Conservation (phyloP, 805 yeast species). For the Sungouiella blattae region DNA sequence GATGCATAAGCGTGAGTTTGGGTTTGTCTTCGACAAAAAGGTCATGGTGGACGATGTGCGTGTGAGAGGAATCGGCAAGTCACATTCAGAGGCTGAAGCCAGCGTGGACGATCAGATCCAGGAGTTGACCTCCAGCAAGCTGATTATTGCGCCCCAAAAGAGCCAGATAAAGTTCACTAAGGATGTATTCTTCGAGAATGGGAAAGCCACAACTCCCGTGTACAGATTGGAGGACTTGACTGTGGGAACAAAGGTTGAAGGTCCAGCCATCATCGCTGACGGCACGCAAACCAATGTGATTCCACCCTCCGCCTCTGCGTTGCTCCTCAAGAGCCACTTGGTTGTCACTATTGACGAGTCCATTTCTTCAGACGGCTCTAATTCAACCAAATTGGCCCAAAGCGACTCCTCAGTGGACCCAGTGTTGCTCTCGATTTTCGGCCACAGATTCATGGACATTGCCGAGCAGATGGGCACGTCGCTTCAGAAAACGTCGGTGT, state of each 20-base stretch:
- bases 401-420: conserved; percentile 11
- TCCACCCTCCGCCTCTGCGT: conserved; percentile 13
- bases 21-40: conserved; percentile 14
- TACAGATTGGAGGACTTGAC: conserved; percentile 11
- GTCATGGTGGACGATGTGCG: conserved; percentile 20
- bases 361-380: neutral
- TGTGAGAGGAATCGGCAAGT: conserved; percentile 16
- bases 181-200: conserved; percentile 10
- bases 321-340: conserved; percentile 15
- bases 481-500: conserved; percentile 43
- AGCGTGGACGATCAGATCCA: conserved; percentile 13
- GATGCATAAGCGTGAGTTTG: conserved; percentile 16
- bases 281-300: conserved; percentile 17
- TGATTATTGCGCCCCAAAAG: conserved; percentile 1
- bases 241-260: conserved; percentile 10
- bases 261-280: conserved; percentile 18
- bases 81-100: conserved; percentile 6
- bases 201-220: conserved; percentile 9
- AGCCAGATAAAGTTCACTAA: conserved; percentile 7
- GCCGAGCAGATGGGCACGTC: conserved; percentile 43
- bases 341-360: conserved; percentile 8
- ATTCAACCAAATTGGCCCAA: neutral
- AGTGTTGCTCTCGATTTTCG: conserved; percentile 17
- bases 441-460: conserved; percentile 21
- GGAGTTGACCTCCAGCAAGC: conserved; percentile 1